Evolutionary conservation across 441 rosid genomes (phyloP).

Genomic region (Bruguiera hainesii): DNA sequence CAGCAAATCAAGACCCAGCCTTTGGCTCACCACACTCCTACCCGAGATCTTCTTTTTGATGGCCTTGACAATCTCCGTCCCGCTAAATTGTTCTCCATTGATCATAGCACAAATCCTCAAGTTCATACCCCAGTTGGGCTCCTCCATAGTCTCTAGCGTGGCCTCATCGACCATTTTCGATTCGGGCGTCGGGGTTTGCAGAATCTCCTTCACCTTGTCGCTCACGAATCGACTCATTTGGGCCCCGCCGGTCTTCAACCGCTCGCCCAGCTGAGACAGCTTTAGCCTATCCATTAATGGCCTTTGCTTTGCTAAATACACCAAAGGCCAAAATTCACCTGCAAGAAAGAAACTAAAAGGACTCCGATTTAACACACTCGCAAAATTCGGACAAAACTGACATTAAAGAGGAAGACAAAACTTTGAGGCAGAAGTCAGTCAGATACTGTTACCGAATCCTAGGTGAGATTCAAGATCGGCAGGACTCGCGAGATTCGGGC

Average conservation of each 20-base stretch:
- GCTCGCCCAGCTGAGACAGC: constrained; percentile 69
- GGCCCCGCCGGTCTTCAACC: constrained; percentile 69
- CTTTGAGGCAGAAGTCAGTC: too few species aligned
- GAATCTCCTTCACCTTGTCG: constrained; percentile 75
- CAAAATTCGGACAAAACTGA: too few species aligned
- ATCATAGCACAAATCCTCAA: constrained; percentile 83
- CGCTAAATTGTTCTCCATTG: constrained; percentile 59
- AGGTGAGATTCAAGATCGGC: too few species aligned
- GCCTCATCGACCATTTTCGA: constrained; percentile 86
- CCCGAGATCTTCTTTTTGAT: constrained; percentile 64
- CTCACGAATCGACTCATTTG: constrained; percentile 71
- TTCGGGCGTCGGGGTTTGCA: constrained; percentile 75
- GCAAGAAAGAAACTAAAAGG: too few species aligned
- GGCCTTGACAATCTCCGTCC: constrained; percentile 61
- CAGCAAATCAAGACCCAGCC: constrained; percentile 69
- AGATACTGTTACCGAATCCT: too few species aligned
- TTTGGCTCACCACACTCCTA: constrained; percentile 50
- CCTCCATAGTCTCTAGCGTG: constrained; percentile 59
- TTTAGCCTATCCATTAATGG: constrained; percentile 61
- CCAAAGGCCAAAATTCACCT: constrained; percentile 6
- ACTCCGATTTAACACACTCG: too few species aligned
- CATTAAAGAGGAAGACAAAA: too few species aligned
- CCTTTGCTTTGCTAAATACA: constrained; percentile 4
- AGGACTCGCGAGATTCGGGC: too few species aligned
- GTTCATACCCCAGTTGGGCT: constrained; percentile 85